Evolutionary conservation across 108 stramenopile species (phyloP), one percentile per base, ranked within the genome.

Genomic region (Nitzschia sp.): DNA sequence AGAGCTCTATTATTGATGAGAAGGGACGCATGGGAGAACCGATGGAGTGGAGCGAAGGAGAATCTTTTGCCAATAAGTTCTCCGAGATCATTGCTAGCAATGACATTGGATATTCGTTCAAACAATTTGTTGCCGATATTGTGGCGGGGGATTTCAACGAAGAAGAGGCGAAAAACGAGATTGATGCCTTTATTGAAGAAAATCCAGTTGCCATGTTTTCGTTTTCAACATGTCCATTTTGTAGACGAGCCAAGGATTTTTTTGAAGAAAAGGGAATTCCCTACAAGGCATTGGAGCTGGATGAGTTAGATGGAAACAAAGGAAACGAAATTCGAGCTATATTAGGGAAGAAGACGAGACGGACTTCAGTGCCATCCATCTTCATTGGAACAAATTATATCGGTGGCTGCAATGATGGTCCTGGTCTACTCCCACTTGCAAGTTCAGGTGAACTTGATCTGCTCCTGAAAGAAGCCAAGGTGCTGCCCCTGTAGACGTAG

Each of bases 171-270:
- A 28, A 44, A 36, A 32, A 28, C 17, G 19, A 45, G 3, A 63
- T 85, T 32, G 68, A 75, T n/a, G 23, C 36, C 0, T 85, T 81
- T 44, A 41, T 88, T 11, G 26, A 16, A 16, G 27, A 4, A 29
- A 30, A 34, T 38, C 70, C 73, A 8, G 78, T 85, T 23, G 76
- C 75, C 19, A 79, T 90, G 80, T 86, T 78, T 47, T 66, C 71
- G 15, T 90, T 90, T 45, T 79, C 85, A 1, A 79, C 84, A 2
- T 90, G 89, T 71, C 89, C 89, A 33, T 87, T 87, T 58, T 90
- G 89, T 69, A 61, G 80, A 28, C 64, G 76, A 48, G 89, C 89
- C 45, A 90, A 87, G 65, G 84, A 84, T 48, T 75, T 63, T 54
- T 45, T 90, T 13, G 80, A 87, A 25, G 73, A 74, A 27, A 46